Evolutionary conservation across 805 yeast genomes (phyloP), one percentile per base, ranked within the genome.

Genomic region (Monosporozyma unispora): DNA sequence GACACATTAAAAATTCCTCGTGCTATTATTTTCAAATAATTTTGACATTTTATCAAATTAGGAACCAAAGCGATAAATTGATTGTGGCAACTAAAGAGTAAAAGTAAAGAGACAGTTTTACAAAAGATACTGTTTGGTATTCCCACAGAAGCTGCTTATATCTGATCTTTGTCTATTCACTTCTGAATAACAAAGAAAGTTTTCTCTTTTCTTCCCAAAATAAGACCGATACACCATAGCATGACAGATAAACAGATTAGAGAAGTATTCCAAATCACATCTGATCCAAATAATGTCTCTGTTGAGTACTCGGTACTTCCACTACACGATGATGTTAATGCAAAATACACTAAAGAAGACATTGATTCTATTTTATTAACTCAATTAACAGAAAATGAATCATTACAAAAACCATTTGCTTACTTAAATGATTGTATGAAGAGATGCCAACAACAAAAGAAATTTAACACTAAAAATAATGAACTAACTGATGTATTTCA

Each of bases 381-480:
- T 19, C 69, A 64, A 50, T 50, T 67, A 47, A 62, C 66, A 1
- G 70, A 67, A 50, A 65, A 65, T 47, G 57, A 54, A n/a, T 28
- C 16, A 7, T 39, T 64, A 8, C n/a, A 25, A 3, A 53, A 54
- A 29, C 67, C 60, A 19, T 57, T 64, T 35, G 51, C 50, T 3
- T 63, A 67, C 48, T 46, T 65, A 45, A 66, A 62, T 44, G 57
- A 52, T 6, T 62, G 63, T 48, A 61, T 60, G 44, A 52, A 49
- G 33, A 57, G 64, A n/a, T 60, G 61, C 43, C 66, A 62, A 43
- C 60, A 57, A 33, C 58, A 51, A 38, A 80, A 70, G 58, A 70
- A 82, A 54, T 51, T 72, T 66, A 70, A 50, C 61, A 67, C 44
- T 75, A 73, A 56, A 73, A 75, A 50, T 62, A 58, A 58, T 14